Evolutionary conservation across 768 basidiomycete genomes (phyloP), one percentile per base, ranked within the genome.

Genomic region (Termitomyces sp.): DNA sequence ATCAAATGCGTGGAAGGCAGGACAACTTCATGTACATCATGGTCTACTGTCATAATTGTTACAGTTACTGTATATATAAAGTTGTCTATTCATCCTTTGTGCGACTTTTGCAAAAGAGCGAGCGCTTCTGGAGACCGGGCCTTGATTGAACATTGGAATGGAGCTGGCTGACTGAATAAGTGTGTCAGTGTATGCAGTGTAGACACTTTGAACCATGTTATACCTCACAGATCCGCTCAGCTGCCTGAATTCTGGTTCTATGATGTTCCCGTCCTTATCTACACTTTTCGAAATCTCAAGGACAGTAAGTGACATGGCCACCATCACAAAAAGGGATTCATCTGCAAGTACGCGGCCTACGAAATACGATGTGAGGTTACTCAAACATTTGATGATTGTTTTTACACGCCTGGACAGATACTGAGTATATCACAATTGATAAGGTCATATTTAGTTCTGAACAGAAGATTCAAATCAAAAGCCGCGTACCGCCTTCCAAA

Each of bases 401-500:
- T 31, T 15, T 14, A 32, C n/a, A 20, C 9, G 11, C 48, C 48
- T 49, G 45, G 36, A 20, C 43, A 57, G 38, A 31, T 37, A 51
- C 48, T 49, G 6, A 14, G 14, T 2, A 46, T 11, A 10, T 20
- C 45, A 10, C 4, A 10, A 8, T 3, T 25, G 20, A 11, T 3
- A 20, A 11, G 8, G 2, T 5, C 3, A 29, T 40, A 47, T 29
- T 47, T 4, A 47, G 47, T 12, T 40, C 14, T 5, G 1, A 5
- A 2, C 2, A 31, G 6, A 2, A 32, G 3, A 31, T 15, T 10
- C 14, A 4, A 5, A 6, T 11, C 5, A 7, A 49, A 7, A 12
- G 14, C 7, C 5, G 8, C 48, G 34, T 32, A 70, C 70, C 81
- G 71, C 63, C 82, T 66, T 31, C 83, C 82, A 56, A 79, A 83